Base-by-base conservation (phyloP, 345 rosid species). In the Salix udensis region DNA sequence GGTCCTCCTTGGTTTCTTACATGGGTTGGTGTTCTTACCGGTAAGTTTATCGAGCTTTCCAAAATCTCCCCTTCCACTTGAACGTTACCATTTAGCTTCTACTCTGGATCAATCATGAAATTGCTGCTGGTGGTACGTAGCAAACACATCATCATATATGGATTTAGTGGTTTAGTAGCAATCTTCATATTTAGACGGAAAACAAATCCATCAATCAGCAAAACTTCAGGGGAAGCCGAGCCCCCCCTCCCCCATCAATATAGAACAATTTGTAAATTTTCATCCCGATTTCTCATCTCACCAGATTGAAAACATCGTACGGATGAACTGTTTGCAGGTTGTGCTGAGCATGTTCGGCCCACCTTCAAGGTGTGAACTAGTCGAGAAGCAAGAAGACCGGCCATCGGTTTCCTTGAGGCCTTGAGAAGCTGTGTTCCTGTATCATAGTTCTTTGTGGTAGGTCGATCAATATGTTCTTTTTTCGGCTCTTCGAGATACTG, bases 1-100 rank as follows among this genome's bases (percentile, higher is more conserved):
- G 72, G 99, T 94, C 74, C 92, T 93, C 34, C 95, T 96, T 16
- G 99, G 98, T 82, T 96, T 92, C 88, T 79, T 96, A 71, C 99
- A 96, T 8, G 98, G 99, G 18, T 92, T 96, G 64, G 88, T 96
- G 28, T 94, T 94, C 85, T 82, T 96, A 77, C 99, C 99, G 0
- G 99, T 96, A 85, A 87, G 97, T 85, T 28, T 4, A 50, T 40
- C 30, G 50, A 39, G 34, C 46, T 44, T 39, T 50, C 44, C 28
- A 10, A n/a, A 62, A 31, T 12, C 5, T 9, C 21, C 21, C 42
- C 24, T 37, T 40, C 26, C 18, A 69, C 44, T n/a, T 34, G 9
- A 52, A 10, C 12, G 4, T n/a, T 18, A 46, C 24, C 40, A 58
- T 68, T 12, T 68, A 58, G 21, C 67, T 19, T 30, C 2, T 26